A percentile compares a stretch with the other conserved stretches of the same genome.
Evolutionary conservation across 148 eudicot species (phyloP).

Genomic region (Camellia lanceoleosa): DNA sequence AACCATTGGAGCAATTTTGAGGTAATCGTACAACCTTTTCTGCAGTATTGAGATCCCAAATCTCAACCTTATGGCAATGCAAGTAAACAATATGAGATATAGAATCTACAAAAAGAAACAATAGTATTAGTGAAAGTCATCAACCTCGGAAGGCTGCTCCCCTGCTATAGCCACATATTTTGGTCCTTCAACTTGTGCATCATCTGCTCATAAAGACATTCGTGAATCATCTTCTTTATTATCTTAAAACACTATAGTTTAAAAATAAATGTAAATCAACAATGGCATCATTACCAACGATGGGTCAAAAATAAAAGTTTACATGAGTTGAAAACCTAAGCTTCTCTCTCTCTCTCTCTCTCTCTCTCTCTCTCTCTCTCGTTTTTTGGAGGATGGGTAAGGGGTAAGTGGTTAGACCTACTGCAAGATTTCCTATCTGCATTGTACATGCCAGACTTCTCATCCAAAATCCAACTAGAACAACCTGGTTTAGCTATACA

Average conservation of each 20-base stretch:
- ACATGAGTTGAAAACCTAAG: neutral
- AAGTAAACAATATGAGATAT: slow-evolving; percentile 19
- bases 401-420: neutral
- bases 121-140: neutral
- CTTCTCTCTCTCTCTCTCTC: too few relatives aligned
- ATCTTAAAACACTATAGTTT: neutral
- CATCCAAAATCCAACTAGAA: too few relatives aligned
- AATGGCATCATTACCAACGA: neutral
- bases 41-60: slow-evolving; percentile 86
- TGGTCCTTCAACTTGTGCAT: slow-evolving; percentile 37
- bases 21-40: slow-evolving; percentile 51
- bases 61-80: slow-evolving; percentile 60
- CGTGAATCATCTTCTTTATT: neutral
- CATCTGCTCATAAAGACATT: slow-evolving; percentile 28
- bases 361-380: too few relatives aligned
- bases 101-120: slow-evolving; percentile 1
- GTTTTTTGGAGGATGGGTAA: neutral
- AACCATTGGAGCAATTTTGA: slow-evolving; percentile 32
- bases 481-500: neutral
- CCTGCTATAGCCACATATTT: slow-evolving; percentile 72
- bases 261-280: neutral
- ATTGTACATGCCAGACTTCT: too few relatives aligned
- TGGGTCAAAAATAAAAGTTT: neutral
- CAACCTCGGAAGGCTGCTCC: slow-evolving; percentile 69
- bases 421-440: neutral